Evolutionary conservation across 305 asterid species (phyloP).

Genomic region (Fraxinus greggii): DNA sequence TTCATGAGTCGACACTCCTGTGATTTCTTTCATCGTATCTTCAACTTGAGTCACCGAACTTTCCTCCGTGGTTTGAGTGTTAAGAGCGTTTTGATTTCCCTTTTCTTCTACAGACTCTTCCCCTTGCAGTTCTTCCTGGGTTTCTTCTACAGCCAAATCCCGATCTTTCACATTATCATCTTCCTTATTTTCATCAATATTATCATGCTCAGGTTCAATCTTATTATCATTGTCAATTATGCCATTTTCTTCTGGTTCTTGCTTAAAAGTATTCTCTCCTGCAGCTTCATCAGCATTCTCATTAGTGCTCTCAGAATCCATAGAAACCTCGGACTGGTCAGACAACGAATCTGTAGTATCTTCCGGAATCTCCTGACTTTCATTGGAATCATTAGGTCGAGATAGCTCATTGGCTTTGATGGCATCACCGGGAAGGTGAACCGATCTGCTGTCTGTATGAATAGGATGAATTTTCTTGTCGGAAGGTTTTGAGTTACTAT

Average conservation of each 20-base stretch:
- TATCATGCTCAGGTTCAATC: not conserved
- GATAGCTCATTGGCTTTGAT: conserved; percentile 28
- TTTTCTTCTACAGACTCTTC: conserved; percentile 32
- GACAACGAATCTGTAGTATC: conserved; percentile 25
- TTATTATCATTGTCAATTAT: not conserved
- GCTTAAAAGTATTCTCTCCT: not conserved
- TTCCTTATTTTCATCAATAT: conserved; percentile 3
- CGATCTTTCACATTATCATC: conserved; percentile 14
- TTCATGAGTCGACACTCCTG: not conserved
- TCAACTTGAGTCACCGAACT: conserved; percentile 39
- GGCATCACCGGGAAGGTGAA: conserved; percentile 50
- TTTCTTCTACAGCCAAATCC: conserved; percentile 13
- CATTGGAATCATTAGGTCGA: conserved; percentile 15
- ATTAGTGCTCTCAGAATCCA: not conserved
- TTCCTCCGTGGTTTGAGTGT: conserved; percentile 46
- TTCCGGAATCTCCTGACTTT: conserved; percentile 15
- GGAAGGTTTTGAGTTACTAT: conserved; percentile 21
- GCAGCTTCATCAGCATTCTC: conserved; percentile 19
- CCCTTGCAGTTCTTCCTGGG: conserved; percentile 13
- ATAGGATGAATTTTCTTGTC: conserved; percentile 23
- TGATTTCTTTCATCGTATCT: conserved; percentile 16
- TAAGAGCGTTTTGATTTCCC: conserved; percentile 36
- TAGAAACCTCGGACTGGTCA: conserved; percentile 11
- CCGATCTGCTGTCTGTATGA: conserved; percentile 45
- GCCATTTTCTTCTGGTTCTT: conserved; percentile 15